Percentiles rank a stretch among this genome's conserved stretches.
These are phyloP conservation scores for Lichtheimia hyalospora DNA, from an alignment of 371 early-diverging fungal genomes.

Conservation along the genomic window DNA sequence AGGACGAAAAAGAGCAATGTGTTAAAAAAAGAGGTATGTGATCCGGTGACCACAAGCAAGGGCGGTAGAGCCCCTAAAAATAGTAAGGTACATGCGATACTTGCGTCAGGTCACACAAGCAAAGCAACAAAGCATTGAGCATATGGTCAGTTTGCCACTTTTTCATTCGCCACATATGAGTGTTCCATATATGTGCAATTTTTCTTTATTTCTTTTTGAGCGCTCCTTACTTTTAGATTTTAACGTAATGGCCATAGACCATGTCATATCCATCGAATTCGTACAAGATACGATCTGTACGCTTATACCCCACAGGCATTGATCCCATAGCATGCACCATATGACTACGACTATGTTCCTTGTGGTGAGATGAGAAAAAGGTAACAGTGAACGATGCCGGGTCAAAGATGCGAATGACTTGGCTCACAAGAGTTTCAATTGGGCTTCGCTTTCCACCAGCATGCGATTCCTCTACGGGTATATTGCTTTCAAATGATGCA, in stretches of 20 bases:
- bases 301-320: conserved; percentile 55
- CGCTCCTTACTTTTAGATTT: neutral
- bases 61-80: conserved; percentile 3
- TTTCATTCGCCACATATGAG: too few species aligned
- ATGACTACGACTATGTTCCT: conserved; percentile 41
- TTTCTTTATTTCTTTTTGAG: too few species aligned
- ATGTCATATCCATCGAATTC: conserved; percentile 82
- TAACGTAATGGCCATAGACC: conserved; percentile 66
- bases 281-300: conserved; percentile 74
- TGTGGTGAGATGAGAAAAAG: conserved; percentile 68
- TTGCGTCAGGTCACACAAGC: conserved; percentile 1
- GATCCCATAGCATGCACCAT: conserved; percentile 50
- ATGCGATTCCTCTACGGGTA: conserved; percentile 59
- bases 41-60: too few species aligned
- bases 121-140: neutral
- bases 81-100: neutral
- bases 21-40: neutral
- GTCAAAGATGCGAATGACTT: conserved; percentile 81
- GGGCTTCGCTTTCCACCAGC: conserved; percentile 12
- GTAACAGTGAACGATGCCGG: conserved; percentile 86
- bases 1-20: conserved; percentile 3
- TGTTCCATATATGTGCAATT: too few species aligned
- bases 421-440: conserved; percentile 56
- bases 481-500: conserved; percentile 95
- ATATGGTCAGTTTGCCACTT: neutral